Conservation (phyloP, 371 early-diverging fungal species). For the Mucor racemosus region DNA sequence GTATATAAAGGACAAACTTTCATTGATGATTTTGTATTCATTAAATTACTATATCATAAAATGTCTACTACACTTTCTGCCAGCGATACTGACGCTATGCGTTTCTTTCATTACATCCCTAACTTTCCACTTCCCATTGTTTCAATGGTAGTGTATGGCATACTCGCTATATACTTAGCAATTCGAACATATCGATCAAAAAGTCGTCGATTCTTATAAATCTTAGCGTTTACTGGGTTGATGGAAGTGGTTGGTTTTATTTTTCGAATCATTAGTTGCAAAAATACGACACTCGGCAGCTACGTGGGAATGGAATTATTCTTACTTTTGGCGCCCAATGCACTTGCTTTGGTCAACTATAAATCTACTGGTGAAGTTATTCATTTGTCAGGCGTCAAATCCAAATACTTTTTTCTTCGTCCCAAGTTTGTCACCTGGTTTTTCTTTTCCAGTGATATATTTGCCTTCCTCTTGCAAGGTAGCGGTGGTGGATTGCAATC, state of each 20-base stretch:
- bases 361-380: conserved; percentile 41
- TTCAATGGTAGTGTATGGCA: no score
- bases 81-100: no score
- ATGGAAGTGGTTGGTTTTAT: conserved; percentile 40
- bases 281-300: conserved; percentile 28
- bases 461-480: conserved; percentile 23
- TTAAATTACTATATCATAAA: no score
- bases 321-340: conserved; percentile 43
- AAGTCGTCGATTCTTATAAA: conserved; percentile 27
- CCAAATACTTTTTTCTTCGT: conserved; percentile 26
- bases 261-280: conserved; percentile 28
- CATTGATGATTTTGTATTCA: no score
- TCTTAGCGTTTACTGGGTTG: conserved; percentile 38
- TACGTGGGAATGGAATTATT: conserved; percentile 37
- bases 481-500: conserved; percentile 24
- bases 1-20: no score
- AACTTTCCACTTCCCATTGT: no score
- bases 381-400: conserved; percentile 16
- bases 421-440: conserved; percentile 50
- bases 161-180: conserved; percentile 2
- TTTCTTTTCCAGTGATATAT: conserved; percentile 45
- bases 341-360: conserved; percentile 47
- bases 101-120: no score
- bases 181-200: conserved; percentile 11
- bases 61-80: no score